Evolutionary conservation across 495 filamentous ascomycete species (phyloP), one percentile per base, ranked within the genome.

Genomic region (Elasticomyces elasticus): DNA sequence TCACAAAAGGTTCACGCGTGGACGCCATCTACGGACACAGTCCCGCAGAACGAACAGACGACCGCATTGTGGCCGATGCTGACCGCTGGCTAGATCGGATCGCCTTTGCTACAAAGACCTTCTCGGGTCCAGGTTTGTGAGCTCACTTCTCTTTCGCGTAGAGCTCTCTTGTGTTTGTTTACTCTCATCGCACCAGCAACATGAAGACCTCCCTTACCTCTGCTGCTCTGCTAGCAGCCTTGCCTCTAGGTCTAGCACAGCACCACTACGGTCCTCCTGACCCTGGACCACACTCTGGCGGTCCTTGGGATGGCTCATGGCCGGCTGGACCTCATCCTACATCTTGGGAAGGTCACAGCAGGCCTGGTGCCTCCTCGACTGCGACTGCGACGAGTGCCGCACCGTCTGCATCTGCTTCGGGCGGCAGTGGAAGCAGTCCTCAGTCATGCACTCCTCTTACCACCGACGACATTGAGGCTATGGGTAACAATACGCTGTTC

Each of bases 401-500:
- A 43, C 11, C 20, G 19, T 46, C 12, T 38, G n/a, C 40, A 26
- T 13, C 25, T 24, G 5, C 20, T 9, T n/a, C 7, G 10, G 20
- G 26, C 51, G 11, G 23, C 17, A 33, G 38, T 19, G 25, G 17
- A 7, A n/a, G n/a, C n/a, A 41, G 19, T 26, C 25, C 31, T 28
- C 40, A 51, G 27, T 43, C 49, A 49, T 58, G 55, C 55, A 43
- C 26, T 37, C 20, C 24, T 5, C 26, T 63, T n/a, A 63, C 58
- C 1, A 51, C 61, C 30, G 26, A 40, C 27, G 56, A 44, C 20
- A 60, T 70, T 26, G 46, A 62, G 22, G 31, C 58, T 10, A 55
- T 67, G 56, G 65, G 68, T 5, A 70, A 70, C 57, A 70, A 70
- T 49, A 60, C 60, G 26, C 51, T 70, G 7, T 70, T 70, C 59